Evolutionary conservation across 1,284 basidiomycete species (phyloP), one percentile per base, ranked within the genome.

Genomic region (Heterobasidion annosum): DNA sequence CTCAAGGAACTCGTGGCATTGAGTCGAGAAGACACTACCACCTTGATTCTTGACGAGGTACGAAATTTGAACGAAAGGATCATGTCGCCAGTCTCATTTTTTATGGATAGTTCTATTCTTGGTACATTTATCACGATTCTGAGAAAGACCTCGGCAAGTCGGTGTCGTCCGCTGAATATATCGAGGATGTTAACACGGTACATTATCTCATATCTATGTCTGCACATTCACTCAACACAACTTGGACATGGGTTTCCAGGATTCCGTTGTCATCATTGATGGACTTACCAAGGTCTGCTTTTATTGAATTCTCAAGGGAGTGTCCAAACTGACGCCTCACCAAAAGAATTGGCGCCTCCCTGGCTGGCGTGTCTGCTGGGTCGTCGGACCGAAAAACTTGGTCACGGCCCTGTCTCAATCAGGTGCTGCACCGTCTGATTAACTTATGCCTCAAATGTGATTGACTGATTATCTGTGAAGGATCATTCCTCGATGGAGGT

Each of bases 301-400:
- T 54, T 34, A 43, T 10, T 25, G 34, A 42, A 51, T 19, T 45
- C 34, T 1, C 10, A 5, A 40, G 8, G 3, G 25, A 16, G 34
- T 10, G 45, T 40, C 34, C 50, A 53, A 13, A 46, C 46, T 35
- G 16, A 33, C 13, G 3, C 49, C 15, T 55, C 1, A 18, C 18
- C 1, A 18, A 19, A 61, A 90, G 87, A 90, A 90, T 69, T 91
- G 87, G 87, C 86, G 91, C 64, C 83, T 93, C 49, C 91, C 93
- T 9, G 93, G 93, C 19, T 96, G 92, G 92, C 82, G 94, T 63
- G 77, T 94, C 37, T 95, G 93, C 73, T 98, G 94, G 94, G 93
- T 97, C 15, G 69, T 97, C n/a, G 95, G 91, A 0, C 93, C 93
- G n/a, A 92, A 88, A 71, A 87, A 89, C 65, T 69, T 96, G 49